These are phyloP conservation scores for Ustilago hordei DNA, from an alignment of 1,284 basidiomycete genomes.

Conservation along the genomic window DNA sequence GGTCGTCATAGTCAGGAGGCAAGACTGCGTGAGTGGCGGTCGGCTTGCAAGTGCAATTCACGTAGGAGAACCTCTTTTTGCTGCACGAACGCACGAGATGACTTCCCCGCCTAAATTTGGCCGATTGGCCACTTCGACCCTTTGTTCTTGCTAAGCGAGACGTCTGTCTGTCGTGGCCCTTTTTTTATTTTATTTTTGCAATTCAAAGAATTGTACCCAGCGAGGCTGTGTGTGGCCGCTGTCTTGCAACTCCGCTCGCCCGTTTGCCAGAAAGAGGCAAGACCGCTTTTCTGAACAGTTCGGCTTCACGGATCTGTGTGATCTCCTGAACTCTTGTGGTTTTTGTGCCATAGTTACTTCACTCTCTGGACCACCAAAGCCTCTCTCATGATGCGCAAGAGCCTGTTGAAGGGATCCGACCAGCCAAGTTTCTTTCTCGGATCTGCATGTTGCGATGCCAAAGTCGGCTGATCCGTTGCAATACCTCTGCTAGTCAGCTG, in stretches of 20 bases:
- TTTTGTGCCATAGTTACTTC: neutral
- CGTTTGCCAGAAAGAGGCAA: neutral
- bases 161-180: neutral
- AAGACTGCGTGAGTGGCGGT: neutral
- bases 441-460: neutral
- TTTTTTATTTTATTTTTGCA: no score
- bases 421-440: neutral
- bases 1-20: neutral
- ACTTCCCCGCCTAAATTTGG: constrained; percentile 1
- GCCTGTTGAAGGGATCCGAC: neutral
- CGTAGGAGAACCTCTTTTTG: neutral
- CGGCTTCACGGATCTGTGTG: neutral
- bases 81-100: neutral
- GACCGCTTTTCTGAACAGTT: neutral
- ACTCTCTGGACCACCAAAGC: neutral
- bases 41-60: neutral
- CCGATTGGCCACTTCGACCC: neutral
- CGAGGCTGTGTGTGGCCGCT: constrained; percentile 2
- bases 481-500: neutral
- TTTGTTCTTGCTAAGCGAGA: neutral
- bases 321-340: neutral
- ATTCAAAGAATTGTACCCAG: no score
- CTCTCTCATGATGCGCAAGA: neutral
- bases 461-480: neutral
- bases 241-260: neutral